Conservation (phyloP, 495 filamentous ascomycete genomes). For the Recurvomyces mirabilis region DNA sequence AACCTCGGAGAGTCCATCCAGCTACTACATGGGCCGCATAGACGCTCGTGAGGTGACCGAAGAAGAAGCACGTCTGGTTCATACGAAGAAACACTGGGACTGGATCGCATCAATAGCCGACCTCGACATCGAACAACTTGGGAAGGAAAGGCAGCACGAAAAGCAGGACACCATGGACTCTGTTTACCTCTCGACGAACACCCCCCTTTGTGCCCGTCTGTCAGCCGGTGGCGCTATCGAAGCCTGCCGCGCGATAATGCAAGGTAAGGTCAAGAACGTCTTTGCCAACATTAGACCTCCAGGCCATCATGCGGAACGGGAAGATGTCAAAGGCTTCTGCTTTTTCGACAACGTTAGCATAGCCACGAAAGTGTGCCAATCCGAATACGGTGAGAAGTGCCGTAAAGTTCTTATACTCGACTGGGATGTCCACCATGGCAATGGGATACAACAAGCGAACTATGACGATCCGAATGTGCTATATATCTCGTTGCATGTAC, state of each 20-base stretch:
- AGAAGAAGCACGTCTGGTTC: constrained; percentile 67
- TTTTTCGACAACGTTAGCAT: constrained; percentile 95
- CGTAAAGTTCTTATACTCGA: constrained; percentile 88
- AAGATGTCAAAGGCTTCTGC: constrained; percentile 84
- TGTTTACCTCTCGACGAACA: constrained; percentile 76
- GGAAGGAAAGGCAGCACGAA: constrained; percentile 42
- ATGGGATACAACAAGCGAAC: constrained; percentile 93
- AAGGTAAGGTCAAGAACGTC: constrained; percentile 74
- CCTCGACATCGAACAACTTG: constrained; percentile 50
- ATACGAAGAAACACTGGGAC: constrained; percentile 59
- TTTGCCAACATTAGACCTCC: constrained; percentile 92
- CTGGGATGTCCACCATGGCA: constrained; percentile 84
- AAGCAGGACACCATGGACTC: constrained; percentile 50
- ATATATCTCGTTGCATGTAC: constrained; percentile 94
- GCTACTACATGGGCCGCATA: constrained; percentile 63
- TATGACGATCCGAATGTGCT: constrained; percentile 90
- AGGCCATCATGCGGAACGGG: constrained; percentile 84
- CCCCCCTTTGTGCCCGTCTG: constrained; percentile 66
- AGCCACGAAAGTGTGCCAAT: constrained; percentile 71
- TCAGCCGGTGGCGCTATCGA: constrained; percentile 94
- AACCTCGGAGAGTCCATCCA: constrained; percentile 27
- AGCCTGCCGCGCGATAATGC: constrained; percentile 73
- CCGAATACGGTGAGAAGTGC: constrained; percentile 60
- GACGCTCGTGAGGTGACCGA: constrained; percentile 58
- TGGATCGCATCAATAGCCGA: constrained; percentile 59